Conservation (phyloP, 805 yeast genomes). For the Blastobotrys mokoenaii region DNA sequence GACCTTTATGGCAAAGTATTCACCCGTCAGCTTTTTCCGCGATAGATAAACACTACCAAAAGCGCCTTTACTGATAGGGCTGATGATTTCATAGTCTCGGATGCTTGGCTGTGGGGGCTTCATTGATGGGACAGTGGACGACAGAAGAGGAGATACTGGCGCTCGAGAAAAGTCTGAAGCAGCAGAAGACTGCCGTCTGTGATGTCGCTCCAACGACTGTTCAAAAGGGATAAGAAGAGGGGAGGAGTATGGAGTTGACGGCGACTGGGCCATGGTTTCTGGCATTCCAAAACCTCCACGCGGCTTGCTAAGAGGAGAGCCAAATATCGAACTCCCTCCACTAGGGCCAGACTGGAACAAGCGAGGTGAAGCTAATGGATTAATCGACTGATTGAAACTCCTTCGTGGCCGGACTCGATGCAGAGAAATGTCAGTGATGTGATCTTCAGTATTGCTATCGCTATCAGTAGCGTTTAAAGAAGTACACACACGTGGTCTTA, state of each 20-base stretch:
- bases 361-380: background rate
- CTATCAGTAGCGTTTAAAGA: too few species aligned
- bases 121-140: constrained; percentile 39
- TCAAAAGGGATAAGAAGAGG: constrained; percentile 50
- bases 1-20: constrained; percentile 90
- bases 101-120: constrained; percentile 62
- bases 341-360: background rate
- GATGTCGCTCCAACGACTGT: constrained; percentile 14
- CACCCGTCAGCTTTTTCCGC: constrained; percentile 77
- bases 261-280: constrained; percentile 26
- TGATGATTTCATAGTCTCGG: constrained; percentile 79
- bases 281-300: background rate
- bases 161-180: constrained; percentile 35
- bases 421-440: too few species aligned
- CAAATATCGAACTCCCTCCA: too few species aligned
- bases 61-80: constrained; percentile 95
- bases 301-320: constrained; percentile 14
- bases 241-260: constrained; percentile 54
- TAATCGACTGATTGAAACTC: too few species aligned
- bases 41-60: constrained; percentile 93
- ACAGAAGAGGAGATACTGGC: constrained; percentile 73
- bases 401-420: too few species aligned
- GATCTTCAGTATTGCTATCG: too few species aligned
- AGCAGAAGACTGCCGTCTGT: constrained; percentile 24
- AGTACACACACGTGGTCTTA: too few species aligned